Base-by-base conservation (phyloP, 768 basidiomycete genomes). In the Suillus sp. region DNA sequence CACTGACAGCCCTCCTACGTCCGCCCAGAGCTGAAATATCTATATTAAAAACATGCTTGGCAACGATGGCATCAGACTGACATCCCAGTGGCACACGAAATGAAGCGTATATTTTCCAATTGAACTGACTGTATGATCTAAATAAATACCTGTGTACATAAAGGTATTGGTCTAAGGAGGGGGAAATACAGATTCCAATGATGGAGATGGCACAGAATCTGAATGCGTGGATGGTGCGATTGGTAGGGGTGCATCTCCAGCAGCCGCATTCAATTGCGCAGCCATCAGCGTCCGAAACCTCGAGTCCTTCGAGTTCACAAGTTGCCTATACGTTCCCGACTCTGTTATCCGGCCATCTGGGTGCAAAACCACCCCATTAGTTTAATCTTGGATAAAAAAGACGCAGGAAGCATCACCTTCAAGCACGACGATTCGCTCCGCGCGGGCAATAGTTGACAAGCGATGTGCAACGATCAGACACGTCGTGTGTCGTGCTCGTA, bases 391-490 rank as follows among this genome's bases (percentile, higher is more conserved):
- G 34, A 34, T n/a, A 55, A n/a, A 43, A 25, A 43, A 22, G 48
- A 40, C 18, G 14, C 16, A 59, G 32, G 11, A 68, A 77, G n/a
- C 37, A 35, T 56, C 54, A 89, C 89, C 89, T 78, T 97, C 94
- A 22, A 97, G 81, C 22, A 97, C 94, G 7, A 93, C 92, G 51
- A 97, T 92, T 45, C 92, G 82, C 71, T 95, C 93, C 1, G 95
- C 93, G 60, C 94, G 80, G 4, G 95, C 92, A 61, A 97, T 94
- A 3, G 95, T 95, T 27, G 92, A 94, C 60, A 97, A 72, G 57
- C 95, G 82, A 76, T 97, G 95, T 0, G 95, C 95, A 22, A 96
- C 93, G 61, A 96, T 89, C 30, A 95, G 73, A 68, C 94, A 95
- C 2, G 94, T 96, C 38, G 93, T 95, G 65, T 91, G 85, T 51